Conservation (phyloP, 345 rosid species). For the Mallotus nudiflorus region DNA sequence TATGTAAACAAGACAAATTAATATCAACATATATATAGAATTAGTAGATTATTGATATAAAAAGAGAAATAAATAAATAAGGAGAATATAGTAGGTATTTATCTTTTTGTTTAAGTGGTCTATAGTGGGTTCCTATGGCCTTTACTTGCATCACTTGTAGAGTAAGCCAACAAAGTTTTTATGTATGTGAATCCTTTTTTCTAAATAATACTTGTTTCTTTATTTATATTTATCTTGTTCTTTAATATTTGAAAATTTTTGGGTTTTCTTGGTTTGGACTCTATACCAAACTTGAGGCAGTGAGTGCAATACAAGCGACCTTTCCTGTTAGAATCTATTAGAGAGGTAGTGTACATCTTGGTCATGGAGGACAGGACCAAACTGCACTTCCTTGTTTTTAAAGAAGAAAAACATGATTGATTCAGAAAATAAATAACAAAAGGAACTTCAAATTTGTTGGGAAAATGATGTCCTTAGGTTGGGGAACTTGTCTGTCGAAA, state of each 20-base stretch:
- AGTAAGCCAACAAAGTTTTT: background rate
- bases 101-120: conserved; percentile 6
- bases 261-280: conserved; percentile 13
- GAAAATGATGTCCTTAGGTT: background rate
- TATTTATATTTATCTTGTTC: background rate
- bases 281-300: conserved; percentile 7
- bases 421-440: background rate
- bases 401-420: conserved; percentile 17
- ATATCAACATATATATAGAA: no score
- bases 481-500: background rate
- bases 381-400: conserved; percentile 11
- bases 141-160: conserved; percentile 16
- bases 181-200: background rate
- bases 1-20: no score
- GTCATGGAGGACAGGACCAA: conserved; percentile 15
- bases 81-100: background rate
- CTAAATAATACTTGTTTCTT: background rate
- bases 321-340: background rate
- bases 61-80: background rate
- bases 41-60: no score
- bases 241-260: background rate
- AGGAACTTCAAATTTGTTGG: background rate
- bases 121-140: conserved; percentile 2
- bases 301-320: conserved; percentile 17
- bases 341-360: background rate